Evolutionary conservation across 805 yeast species (phyloP).

Genomic region (Limtongozyma cylindracea): DNA sequence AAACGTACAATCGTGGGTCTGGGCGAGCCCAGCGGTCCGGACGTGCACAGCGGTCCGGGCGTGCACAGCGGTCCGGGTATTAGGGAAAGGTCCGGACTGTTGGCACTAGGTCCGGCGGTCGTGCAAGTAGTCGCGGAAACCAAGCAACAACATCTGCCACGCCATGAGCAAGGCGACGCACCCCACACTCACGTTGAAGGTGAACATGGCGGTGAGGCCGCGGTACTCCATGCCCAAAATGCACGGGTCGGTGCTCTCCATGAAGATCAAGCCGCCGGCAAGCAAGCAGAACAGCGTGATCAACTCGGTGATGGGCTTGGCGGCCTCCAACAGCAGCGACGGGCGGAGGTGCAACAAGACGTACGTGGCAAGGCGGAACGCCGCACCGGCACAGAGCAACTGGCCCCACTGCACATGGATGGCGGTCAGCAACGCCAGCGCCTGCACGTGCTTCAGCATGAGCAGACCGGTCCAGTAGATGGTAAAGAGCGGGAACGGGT

Average conservation of each 20-base stretch:
- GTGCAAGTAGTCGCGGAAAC: conserved; percentile 30
- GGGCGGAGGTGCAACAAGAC: conserved; percentile 17
- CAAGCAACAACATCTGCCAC: conserved; percentile 56
- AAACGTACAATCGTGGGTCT: too few relatives aligned
- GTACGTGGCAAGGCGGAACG: conserved; percentile 45
- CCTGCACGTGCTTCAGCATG: conserved; percentile 89
- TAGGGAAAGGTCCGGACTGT: too few relatives aligned
- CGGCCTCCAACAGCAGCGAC: conserved; percentile 5
- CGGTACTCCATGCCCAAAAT: conserved; percentile 61
- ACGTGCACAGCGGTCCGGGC: too few relatives aligned
- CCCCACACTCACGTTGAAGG: conserved; percentile 72
- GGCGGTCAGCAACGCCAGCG: conserved; percentile 47
- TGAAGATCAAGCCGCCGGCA: conserved; percentile 78
- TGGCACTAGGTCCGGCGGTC: too few relatives aligned
- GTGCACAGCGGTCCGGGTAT: too few relatives aligned
- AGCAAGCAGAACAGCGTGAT: conserved; percentile 55
- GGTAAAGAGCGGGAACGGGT: conserved; percentile 84
- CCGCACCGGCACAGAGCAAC: conserved; percentile 59
- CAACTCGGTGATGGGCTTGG: conserved; percentile 32
- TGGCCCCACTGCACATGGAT: conserved; percentile 90
- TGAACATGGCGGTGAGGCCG: conserved; percentile 75
- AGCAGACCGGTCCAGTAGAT: conserved; percentile 91
- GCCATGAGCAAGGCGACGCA: conserved; percentile 57
- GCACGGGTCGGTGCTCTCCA: conserved; percentile 77
- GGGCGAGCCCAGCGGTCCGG: too few relatives aligned